Conservation (phyloP, 129 eudicot genomes). For the Flaveria trinervia region DNA sequence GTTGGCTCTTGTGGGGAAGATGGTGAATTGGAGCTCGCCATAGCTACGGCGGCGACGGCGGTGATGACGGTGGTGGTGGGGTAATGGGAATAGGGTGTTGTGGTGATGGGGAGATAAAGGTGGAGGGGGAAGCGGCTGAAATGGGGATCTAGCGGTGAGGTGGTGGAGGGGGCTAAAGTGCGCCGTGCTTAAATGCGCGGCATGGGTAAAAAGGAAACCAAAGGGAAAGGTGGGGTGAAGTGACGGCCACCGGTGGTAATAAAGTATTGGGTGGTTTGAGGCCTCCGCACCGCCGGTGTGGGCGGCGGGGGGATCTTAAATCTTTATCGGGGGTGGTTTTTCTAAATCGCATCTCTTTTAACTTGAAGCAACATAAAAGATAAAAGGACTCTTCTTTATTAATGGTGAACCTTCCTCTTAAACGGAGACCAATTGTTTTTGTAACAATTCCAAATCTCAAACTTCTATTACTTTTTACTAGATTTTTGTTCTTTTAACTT, state of each 20-base stretch:
- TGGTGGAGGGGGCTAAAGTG: slow-evolving; percentile 30
- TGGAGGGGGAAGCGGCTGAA: slow-evolving; percentile 26
- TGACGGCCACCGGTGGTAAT: slow-evolving; percentile 22
- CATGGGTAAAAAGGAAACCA: not conserved
- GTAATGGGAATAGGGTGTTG: slow-evolving; percentile 24
- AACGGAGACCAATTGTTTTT: not conserved
- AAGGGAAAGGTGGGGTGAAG: slow-evolving; percentile 24
- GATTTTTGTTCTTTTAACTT: too few species aligned
- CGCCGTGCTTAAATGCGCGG: slow-evolving; percentile 28
- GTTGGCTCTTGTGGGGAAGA: not conserved
- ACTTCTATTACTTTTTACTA: too few species aligned
- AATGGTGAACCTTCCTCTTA: not conserved
- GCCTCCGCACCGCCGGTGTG: slow-evolving; percentile 34
- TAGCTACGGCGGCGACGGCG: not conserved
- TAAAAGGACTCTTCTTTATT: not conserved
- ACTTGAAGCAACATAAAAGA: not conserved
- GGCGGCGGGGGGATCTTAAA: slow-evolving; percentile 8
- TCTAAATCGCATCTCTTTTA: not conserved
- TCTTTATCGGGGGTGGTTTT: not conserved
- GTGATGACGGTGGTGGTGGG: slow-evolving; percentile 31
- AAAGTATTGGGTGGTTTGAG: slow-evolving; percentile 36
- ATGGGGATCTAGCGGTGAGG: slow-evolving; percentile 40
- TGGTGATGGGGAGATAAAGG: slow-evolving; percentile 23
- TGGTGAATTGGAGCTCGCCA: not conserved
- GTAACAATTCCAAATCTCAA: too few species aligned